Percentiles rank a stretch among this genome's conserved stretches.
Conservation (phyloP, 2,329 filamentous ascomycete genomes). For the Alternaria incomplexa region DNA sequence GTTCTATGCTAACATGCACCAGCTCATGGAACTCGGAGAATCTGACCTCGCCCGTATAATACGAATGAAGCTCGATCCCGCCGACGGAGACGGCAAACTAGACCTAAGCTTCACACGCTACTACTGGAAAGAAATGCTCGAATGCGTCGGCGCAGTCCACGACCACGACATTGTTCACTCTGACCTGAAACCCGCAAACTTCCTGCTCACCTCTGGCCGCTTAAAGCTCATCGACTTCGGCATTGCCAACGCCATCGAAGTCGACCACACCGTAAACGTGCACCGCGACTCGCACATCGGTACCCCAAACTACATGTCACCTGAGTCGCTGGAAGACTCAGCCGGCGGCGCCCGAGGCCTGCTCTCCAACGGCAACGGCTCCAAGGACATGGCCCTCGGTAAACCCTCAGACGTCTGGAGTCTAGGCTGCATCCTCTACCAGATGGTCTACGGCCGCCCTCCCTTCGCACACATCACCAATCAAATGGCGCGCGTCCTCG, state of each 20-base stretch:
- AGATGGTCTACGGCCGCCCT: constrained; percentile 97
- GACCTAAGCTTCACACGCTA: constrained; percentile 93
- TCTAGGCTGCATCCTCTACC: constrained; percentile 93
- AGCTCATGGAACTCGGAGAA: constrained; percentile 98
- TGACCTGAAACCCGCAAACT: constrained; percentile 96
- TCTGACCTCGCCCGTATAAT: constrained; percentile 89
- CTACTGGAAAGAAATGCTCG: constrained; percentile 99
- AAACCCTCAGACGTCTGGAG: constrained; percentile 98
- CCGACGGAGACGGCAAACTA: constrained; percentile 63
- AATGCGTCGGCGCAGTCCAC: constrained; percentile 90
- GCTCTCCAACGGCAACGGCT: constrained; percentile 42
- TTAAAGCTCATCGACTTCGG: constrained; percentile 98
- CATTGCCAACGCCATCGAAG: constrained; percentile 96
- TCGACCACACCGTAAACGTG: constrained; percentile 94
- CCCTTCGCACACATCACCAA: constrained; percentile 93
- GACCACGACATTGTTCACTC: constrained; percentile 92
- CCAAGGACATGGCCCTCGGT: constrained; percentile 90
- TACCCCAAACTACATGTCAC: constrained; percentile 98
- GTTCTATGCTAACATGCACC: constrained; percentile 14
- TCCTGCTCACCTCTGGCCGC: constrained; percentile 86
- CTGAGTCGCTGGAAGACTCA: constrained; percentile 88
- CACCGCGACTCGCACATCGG: constrained; percentile 95
- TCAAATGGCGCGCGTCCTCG: constrained; percentile 83
- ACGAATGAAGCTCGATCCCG: constrained; percentile 65
- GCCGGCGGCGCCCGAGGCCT: constrained; percentile 65